Evolutionary conservation across 495 filamentous ascomycete genomes (phyloP).

Genomic region (Xylaria flabelliformis): DNA sequence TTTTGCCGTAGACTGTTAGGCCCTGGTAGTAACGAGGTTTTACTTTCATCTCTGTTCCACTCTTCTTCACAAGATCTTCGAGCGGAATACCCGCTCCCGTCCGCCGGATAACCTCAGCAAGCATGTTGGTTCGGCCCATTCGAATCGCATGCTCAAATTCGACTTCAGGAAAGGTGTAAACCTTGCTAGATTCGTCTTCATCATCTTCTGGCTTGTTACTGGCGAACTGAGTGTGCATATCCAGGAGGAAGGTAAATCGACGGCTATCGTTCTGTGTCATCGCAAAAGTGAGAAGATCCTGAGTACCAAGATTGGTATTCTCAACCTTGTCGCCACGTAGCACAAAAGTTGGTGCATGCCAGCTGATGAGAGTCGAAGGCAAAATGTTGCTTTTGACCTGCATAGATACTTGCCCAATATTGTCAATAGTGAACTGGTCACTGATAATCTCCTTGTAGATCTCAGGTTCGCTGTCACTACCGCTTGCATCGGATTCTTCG

Average conservation of each 20-base stretch:
- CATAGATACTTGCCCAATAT: constrained; percentile 67
- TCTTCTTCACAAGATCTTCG: constrained; percentile 64
- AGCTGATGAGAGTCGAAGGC: constrained; percentile 55
- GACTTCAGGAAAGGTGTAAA: constrained; percentile 43
- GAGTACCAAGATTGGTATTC: not conserved
- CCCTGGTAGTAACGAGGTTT: constrained; percentile 75
- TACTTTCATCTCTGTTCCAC: constrained; percentile 61
- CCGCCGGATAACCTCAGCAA: constrained; percentile 49
- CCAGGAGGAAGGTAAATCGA: constrained; percentile 47
- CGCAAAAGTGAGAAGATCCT: constrained; percentile 40
- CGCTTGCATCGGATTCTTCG: constrained; percentile 39
- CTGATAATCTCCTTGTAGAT: constrained; percentile 60
- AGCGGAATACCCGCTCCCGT: constrained; percentile 70
- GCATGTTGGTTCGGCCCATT: constrained; percentile 46
- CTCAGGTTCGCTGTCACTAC: constrained; percentile 48
- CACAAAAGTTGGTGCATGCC: constrained; percentile 34
- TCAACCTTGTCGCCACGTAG: constrained; percentile 29
- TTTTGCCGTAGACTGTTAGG: constrained; percentile 72
- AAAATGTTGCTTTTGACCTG: constrained; percentile 64
- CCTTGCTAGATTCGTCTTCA: constrained; percentile 25
- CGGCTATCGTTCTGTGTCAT: constrained; percentile 43
- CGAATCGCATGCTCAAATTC: constrained; percentile 42
- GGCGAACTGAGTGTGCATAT: constrained; percentile 39
- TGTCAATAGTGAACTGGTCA: constrained; percentile 71
- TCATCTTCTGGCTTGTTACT: constrained; percentile 16